Percentiles rank a stretch among this genome's conserved stretches.
Evolutionary conservation across 2,329 filamentous ascomycete species (phyloP).

Genomic region (Exophiala bonariae): DNA sequence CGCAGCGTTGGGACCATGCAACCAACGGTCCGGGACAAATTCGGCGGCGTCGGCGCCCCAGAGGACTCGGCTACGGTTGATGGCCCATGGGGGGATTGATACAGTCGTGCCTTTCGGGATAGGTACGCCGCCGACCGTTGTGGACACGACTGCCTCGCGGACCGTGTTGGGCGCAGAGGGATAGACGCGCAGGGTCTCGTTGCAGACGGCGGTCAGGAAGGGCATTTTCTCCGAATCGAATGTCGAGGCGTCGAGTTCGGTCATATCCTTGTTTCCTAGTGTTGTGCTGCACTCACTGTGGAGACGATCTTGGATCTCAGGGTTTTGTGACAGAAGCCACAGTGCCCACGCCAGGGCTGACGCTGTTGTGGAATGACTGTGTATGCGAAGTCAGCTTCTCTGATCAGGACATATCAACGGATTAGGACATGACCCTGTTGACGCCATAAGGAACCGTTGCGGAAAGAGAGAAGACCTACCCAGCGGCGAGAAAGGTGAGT

Average conservation of each 20-base stretch:
- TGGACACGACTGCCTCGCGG: slow-evolving; percentile 39
- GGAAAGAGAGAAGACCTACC: slow-evolving; percentile 4
- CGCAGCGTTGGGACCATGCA: slow-evolving; percentile 56
- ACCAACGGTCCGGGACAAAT: slow-evolving; percentile 40
- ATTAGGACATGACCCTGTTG: too few species aligned
- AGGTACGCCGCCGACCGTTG: slow-evolving; percentile 46
- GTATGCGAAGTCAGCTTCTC: not conserved
- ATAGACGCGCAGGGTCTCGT: slow-evolving; percentile 40
- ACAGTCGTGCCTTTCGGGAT: slow-evolving; percentile 47
- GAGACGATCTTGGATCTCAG: slow-evolving; percentile 64
- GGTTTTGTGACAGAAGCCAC: slow-evolving; percentile 67
- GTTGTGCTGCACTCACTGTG: slow-evolving; percentile 54
- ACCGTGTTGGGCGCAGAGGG: slow-evolving; percentile 39
- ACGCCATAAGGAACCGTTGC: too few species aligned
- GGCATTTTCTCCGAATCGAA: slow-evolving; percentile 40
- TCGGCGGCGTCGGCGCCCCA: slow-evolving; percentile 33
- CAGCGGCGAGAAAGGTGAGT: slow-evolving; percentile 43
- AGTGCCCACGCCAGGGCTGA: slow-evolving; percentile 73
- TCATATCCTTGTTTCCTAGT: slow-evolving; percentile 61
- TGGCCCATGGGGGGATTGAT: slow-evolving; percentile 40
- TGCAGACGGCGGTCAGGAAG: slow-evolving; percentile 48
- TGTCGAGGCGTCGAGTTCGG: slow-evolving; percentile 23
- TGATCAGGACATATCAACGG: too few species aligned
- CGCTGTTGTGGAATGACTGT: slow-evolving; percentile 73
- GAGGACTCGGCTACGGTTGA: slow-evolving; percentile 27